These are phyloP conservation scores for Quercus lobata DNA, from an alignment of 331 rosid species.

Conservation along the genomic window DNA sequence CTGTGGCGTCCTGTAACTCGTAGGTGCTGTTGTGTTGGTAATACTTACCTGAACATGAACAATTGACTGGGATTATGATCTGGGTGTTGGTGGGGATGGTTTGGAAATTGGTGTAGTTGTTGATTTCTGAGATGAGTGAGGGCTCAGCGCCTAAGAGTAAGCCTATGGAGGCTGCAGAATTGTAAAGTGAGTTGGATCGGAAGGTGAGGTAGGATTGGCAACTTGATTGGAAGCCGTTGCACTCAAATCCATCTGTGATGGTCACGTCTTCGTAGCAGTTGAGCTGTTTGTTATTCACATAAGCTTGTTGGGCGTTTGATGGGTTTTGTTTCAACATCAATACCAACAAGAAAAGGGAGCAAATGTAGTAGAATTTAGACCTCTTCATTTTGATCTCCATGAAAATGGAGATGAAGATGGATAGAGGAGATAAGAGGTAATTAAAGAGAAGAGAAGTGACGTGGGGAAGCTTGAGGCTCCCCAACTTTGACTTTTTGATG, in stretches of 20 bases:
- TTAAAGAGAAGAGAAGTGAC: no score
- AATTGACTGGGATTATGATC: conserved; percentile 45
- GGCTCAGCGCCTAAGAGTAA: conserved; percentile 14
- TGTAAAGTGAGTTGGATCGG: conserved; percentile 26
- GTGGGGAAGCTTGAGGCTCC: not conserved
- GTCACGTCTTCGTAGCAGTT: conserved; percentile 15
- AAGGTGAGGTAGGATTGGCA: conserved; percentile 33
- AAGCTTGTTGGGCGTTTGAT: conserved; percentile 27
- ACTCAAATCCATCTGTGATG: conserved; percentile 24
- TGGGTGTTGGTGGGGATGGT: conserved; percentile 21
- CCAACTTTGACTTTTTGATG: no score
- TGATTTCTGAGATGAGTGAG: conserved; percentile 20
- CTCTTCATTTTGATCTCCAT: not conserved
- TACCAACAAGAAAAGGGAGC: not conserved
- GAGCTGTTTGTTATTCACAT: conserved; percentile 31
- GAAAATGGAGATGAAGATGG: not conserved
- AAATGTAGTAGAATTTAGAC: not conserved
- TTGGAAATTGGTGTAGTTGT: conserved; percentile 44
- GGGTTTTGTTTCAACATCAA: not conserved
- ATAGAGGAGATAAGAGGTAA: not conserved
- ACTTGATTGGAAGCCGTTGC: conserved; percentile 14
- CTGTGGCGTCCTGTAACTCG: not conserved
- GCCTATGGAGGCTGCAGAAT: conserved; percentile 15
- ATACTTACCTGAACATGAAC: conserved; percentile 41
- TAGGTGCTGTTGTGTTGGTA: conserved; percentile 62